phyloP scores from a whole-genome alignment of 2,329 filamentous ascomycete genomes.

The Lomentospora prolificans region DNA sequence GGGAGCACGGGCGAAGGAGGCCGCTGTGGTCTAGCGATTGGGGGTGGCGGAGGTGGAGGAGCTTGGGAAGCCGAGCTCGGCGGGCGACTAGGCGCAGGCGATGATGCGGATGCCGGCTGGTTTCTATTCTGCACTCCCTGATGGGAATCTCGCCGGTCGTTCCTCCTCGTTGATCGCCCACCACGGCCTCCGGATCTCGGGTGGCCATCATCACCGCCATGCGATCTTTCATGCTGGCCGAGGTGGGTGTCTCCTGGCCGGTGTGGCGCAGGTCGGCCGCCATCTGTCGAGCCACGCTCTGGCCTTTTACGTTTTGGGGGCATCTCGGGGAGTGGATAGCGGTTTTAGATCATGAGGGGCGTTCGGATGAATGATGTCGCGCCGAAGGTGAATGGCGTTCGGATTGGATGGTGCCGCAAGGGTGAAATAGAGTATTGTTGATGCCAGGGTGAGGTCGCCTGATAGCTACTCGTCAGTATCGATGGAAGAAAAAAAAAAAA shows the following conservation, averaged over 20 bases:
- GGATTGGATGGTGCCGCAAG: background rate
- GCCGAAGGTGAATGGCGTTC: background rate
- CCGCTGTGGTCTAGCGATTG: conserved; percentile 15
- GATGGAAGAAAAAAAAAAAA: background rate
- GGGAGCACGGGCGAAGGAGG: conserved; percentile 19
- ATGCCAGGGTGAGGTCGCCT: background rate
- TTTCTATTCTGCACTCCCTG: conserved; percentile 19
- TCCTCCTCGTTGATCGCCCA: conserved; percentile 34
- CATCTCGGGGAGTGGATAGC: conserved; percentile 26
- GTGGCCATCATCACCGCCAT: conserved; percentile 33
- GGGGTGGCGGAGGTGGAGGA: conserved; percentile 10
- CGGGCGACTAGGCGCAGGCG: background rate
- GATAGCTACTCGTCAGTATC: background rate
- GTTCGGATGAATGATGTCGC: conserved; percentile 2
- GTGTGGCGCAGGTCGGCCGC: conserved; percentile 50
- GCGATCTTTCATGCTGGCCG: conserved; percentile 44
- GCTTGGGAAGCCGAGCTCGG: conserved; percentile 8
- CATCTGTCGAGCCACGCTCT: conserved; percentile 39
- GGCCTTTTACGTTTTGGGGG: conserved; percentile 51
- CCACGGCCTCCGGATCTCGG: conserved; percentile 26
- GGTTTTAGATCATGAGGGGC: conserved; percentile 4
- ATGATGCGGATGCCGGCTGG: background rate
- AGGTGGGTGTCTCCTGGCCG: conserved; percentile 46
- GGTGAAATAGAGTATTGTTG: background rate
- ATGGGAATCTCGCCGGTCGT: conserved; percentile 43